These are phyloP conservation scores for Talaromyces sp. DNA, from an alignment of 2,329 filamentous ascomycete genomes.

Conservation along the genomic window DNA sequence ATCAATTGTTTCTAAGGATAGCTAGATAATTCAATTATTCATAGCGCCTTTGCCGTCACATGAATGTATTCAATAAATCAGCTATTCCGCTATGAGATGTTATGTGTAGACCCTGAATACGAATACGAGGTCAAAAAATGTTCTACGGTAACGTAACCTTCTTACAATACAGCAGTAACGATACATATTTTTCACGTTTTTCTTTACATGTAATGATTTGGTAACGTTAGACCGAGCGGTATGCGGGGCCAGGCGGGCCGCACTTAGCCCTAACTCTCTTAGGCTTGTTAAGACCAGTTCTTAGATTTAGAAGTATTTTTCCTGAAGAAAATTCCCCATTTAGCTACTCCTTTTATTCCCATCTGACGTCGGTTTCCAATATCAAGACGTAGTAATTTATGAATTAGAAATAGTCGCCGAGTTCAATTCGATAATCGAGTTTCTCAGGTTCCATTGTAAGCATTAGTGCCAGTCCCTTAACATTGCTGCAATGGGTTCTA, in stretches of 20 bases:
- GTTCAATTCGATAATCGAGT: not conserved
- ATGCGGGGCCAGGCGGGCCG: not conserved
- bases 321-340: not conserved
- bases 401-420: not conserved
- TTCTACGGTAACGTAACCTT: not conserved
- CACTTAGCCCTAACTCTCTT: not conserved
- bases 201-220: not conserved
- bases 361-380: not conserved
- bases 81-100: not conserved
- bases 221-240: not conserved
- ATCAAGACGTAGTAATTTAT: not conserved
- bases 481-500: not conserved
- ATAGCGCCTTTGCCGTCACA: not conserved
- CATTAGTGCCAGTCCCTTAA: not conserved
- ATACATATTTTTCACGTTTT: not conserved
- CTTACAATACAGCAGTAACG: not conserved
- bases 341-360: not conserved
- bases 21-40: not conserved
- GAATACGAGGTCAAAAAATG: not conserved
- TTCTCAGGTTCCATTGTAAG: not conserved
- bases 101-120: not conserved
- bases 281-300: not conserved
- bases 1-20: not conserved
- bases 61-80: not conserved
- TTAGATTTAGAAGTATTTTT: not conserved